Evolutionary conservation across 768 basidiomycete species (phyloP).

Genomic region (Neoboletus magnificus): DNA sequence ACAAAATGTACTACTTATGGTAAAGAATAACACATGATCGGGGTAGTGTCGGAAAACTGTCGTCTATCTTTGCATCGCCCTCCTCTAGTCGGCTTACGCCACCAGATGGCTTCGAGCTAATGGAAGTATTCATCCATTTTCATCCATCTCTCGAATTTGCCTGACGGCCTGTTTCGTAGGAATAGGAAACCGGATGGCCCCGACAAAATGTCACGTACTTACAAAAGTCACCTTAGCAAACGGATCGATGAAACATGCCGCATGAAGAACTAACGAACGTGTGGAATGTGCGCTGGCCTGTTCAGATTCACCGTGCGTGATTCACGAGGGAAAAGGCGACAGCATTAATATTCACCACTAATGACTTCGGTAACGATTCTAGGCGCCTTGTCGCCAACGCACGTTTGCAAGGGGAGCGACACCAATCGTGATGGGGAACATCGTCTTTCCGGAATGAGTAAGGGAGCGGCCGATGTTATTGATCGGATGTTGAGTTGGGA

Average conservation of each 20-base stretch:
- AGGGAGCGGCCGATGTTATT: neutral
- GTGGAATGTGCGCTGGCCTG: neutral
- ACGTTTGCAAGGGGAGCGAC: neutral
- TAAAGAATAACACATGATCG: too few relatives aligned
- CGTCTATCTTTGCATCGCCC: too few relatives aligned
- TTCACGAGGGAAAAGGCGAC: neutral
- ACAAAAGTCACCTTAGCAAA: too few relatives aligned
- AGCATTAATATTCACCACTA: neutral
- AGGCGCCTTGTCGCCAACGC: neutral
- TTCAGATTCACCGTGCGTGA: neutral
- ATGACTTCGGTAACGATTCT: neutral
- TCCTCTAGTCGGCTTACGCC: too few relatives aligned
- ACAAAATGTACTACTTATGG: too few relatives aligned
- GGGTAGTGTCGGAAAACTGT: too few relatives aligned
- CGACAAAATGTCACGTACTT: neutral
- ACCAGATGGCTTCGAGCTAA: neutral
- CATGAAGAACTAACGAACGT: neutral
- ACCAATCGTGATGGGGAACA: neutral
- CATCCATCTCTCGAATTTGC: neutral
- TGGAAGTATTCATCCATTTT: neutral
- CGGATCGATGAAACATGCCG: neutral
- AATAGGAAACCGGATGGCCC: neutral
- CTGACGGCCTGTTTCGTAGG: neutral
- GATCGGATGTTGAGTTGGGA: constrained; percentile 8
- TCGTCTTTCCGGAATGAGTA: neutral